Base-by-base conservation (phyloP, 2,329 filamentous ascomycete species). In the Aureobasidium leucospermi region DNA sequence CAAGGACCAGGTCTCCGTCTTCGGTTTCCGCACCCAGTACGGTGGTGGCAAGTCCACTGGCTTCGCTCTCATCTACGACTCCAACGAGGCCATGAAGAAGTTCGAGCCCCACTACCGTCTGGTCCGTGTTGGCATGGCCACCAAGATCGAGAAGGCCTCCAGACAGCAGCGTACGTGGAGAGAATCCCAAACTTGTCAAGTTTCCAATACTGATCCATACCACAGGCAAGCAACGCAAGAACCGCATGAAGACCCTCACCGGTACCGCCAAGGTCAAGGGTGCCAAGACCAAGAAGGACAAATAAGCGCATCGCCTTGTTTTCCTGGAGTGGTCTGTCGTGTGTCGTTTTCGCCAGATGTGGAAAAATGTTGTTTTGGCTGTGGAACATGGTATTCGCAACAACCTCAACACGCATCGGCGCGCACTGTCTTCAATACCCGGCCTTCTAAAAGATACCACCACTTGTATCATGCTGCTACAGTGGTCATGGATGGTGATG, bases 1-100 rank as follows among this genome's bases (percentile, higher is more conserved):
- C 82, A 95, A 96, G 84, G 92, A 96, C 75, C 89, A 96, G 82
- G 88, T 97, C 80, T 92, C 87, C 79, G 91, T 96, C 79, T 99
- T 99, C 78, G 94, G 94, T 75, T 91, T 99, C 80, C 89, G 90
- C 79, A 99, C 94, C 72, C 93, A 97, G 79, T 99, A 89, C 78
- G 94, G 94, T 93, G 94, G 94, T 77, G 94, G 94, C 85, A 99
- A 99, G 89, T 96, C 90, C 79, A 97, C 93, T 69, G 94, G 94
- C 73, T 99, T 99, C 78, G 94, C 91, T 69, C 90, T 97, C 74
- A 85, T 99, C 83, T 99, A 99, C 86, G 94, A 99, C 81, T 96
- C 90, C 69, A 82, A 86, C 76, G 94, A 99, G 85, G 90, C 92
- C 73, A 87, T 99, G 87, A 96, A 96, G 90, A 97, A 97, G 83